Evolutionary conservation across 768 basidiomycete species (phyloP).

Genomic region (Pleurotus cornucopiae): DNA sequence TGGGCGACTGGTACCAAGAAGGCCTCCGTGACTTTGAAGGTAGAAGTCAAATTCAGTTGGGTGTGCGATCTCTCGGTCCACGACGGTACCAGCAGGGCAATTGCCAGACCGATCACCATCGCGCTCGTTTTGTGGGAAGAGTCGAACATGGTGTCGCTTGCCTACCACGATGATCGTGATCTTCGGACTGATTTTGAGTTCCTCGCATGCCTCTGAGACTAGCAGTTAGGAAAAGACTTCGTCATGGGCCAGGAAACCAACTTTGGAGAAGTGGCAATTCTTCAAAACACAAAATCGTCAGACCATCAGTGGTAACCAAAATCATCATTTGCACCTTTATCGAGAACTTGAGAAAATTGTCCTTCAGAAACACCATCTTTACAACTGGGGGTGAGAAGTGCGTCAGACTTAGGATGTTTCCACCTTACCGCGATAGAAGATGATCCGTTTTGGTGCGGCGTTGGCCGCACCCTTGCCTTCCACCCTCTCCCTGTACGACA

Average conservation of each 20-base stretch:
- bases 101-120: constrained; percentile 71
- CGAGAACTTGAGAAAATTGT: constrained; percentile 49
- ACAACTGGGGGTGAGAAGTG: constrained; percentile 17
- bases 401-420: constrained; percentile 8
- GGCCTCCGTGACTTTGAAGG: constrained; percentile 71
- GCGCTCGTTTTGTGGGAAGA: constrained; percentile 42
- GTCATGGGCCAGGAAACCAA: constrained; percentile 17
- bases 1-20: constrained; percentile 68
- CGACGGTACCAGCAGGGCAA: constrained; percentile 73
- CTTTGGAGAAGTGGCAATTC: constrained; percentile 62
- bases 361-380: constrained; percentile 54
- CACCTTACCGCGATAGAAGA: constrained; percentile 66
- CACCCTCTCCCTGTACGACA: constrained; percentile 45
- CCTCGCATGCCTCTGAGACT: constrained; percentile 54
- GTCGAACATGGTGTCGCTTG: constrained; percentile 67
- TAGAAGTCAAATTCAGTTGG: constrained; percentile 80
- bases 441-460: constrained; percentile 58
- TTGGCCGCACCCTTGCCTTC: constrained; percentile 45
- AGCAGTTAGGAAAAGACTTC: not conserved
- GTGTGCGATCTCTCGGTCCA: constrained; percentile 67
- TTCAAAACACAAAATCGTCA: constrained; percentile 10
- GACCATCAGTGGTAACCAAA: too few relatives aligned
- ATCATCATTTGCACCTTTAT: constrained; percentile 38
- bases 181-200: constrained; percentile 52
- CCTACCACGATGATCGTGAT: constrained; percentile 81